A percentile compares a stretch with the other conserved stretches of the same genome.
phyloP scores from a whole-genome alignment of 441 rosid species.

The Lagerstroemia fauriei region DNA sequence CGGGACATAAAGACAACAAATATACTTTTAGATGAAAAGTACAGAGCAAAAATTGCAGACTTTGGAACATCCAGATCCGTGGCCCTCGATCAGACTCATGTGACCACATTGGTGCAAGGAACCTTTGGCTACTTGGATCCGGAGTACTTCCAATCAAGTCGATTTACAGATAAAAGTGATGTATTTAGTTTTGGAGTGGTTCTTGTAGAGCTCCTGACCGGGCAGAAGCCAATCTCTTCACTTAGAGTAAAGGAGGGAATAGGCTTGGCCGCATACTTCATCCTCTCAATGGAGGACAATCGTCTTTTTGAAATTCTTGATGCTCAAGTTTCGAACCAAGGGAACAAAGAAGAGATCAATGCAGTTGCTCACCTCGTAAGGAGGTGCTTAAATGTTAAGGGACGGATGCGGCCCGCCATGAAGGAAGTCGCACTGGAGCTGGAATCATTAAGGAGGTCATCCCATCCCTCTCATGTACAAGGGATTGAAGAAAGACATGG shows the following conservation, averaged over 20 bases:
- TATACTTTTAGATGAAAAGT: neutral
- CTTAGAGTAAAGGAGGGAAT: neutral
- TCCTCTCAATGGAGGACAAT: slow-evolving; percentile 1
- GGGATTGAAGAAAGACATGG: neutral
- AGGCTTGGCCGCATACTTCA: neutral
- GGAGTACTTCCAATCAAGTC: neutral
- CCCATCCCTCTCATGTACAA: neutral
- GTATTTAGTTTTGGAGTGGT: slow-evolving; percentile 10
- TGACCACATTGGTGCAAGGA: slow-evolving; percentile 1
- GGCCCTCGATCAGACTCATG: slow-evolving; percentile 1
- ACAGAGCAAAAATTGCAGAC: slow-evolving; percentile 2
- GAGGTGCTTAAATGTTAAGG: neutral
- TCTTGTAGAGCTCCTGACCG: slow-evolving; percentile 10
- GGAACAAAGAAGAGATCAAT: neutral
- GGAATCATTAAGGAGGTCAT: neutral
- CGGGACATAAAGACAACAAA: slow-evolving; percentile 6
- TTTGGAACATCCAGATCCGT: slow-evolving; percentile 1
- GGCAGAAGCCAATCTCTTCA: slow-evolving; percentile 4
- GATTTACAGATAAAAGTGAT: slow-evolving; percentile 3
- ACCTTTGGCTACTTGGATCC: neutral
- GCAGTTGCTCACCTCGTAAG: neutral
- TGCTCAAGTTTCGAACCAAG: neutral
- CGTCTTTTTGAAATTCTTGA: neutral
- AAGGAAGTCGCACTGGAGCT: neutral
- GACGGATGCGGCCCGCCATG: neutral